A percentile compares a stretch with the other conserved stretches of the same genome.
These are phyloP conservation scores for Rubia occidens DNA, from an alignment of 305 asterid species.

Conservation along the genomic window DNA sequence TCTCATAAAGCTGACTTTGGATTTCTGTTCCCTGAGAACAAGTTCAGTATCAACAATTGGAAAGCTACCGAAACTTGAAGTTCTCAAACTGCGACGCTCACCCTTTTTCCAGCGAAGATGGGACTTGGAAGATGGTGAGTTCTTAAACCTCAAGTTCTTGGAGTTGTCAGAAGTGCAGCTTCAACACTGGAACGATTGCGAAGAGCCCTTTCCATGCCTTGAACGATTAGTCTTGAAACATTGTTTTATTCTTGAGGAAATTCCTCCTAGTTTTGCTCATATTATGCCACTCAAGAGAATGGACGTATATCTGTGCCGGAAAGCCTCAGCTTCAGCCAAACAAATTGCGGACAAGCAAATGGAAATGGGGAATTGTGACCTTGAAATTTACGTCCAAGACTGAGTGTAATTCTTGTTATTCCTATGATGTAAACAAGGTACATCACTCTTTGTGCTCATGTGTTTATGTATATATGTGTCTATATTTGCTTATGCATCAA, in stretches of 20 bases:
- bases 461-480: too few species aligned
- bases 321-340: slow-evolving; percentile 7
- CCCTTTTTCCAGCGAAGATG: not conserved
- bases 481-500: too few species aligned
- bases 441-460: not conserved
- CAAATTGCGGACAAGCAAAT: slow-evolving; percentile 13
- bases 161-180: not conserved
- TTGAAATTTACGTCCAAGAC: slow-evolving; percentile 4
- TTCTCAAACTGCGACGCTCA: slow-evolving; percentile 6
- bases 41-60: slow-evolving; percentile 7
- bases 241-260: slow-evolving; percentile 4
- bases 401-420: not conserved
- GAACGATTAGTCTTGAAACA: too few species aligned
- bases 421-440: not conserved
- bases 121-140: slow-evolving; percentile 9
- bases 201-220: not conserved
- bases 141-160: slow-evolving; percentile 8
- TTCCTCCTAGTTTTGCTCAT: slow-evolving; percentile 4
- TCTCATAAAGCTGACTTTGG: slow-evolving; percentile 6
- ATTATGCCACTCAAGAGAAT: not conserved
- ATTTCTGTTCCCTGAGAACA: not conserved
- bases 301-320: not conserved
- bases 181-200: not conserved
- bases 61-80: slow-evolving; percentile 12
- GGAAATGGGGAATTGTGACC: slow-evolving; percentile 4